Percentiles rank a stretch among this genome's conserved stretches.
These are phyloP conservation scores for Metarhizium anisopliae DNA, from an alignment of 2,329 filamentous ascomycete genomes.

Conservation along the genomic window DNA sequence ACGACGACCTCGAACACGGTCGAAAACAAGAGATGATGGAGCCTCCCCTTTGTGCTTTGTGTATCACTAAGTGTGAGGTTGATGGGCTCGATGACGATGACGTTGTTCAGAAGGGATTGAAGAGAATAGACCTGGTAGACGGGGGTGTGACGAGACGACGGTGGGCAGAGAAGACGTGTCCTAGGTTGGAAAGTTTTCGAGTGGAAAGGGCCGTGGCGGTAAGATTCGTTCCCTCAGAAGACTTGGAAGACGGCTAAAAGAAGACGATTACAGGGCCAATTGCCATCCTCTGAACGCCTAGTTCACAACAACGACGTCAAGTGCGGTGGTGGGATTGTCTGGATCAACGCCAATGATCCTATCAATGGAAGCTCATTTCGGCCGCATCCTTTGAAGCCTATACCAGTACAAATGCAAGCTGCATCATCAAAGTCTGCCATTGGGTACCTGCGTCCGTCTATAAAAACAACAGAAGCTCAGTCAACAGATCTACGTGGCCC, in stretches of 20 bases:
- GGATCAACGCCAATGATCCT: constrained; percentile 41
- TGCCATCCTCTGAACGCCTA: neutral
- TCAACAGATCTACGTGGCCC: neutral
- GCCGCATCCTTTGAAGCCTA: constrained; percentile 40
- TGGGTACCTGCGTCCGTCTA: neutral
- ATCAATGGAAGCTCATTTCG: constrained; percentile 36
- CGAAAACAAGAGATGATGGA: constrained; percentile 32
- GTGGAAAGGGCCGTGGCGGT: neutral
- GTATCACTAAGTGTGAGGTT: constrained; percentile 30
- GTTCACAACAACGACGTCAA: neutral
- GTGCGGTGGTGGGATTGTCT: constrained; percentile 29
- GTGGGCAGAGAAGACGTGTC: constrained; percentile 24
- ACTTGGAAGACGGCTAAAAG: constrained; percentile 11
- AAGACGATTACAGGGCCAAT: neutral
- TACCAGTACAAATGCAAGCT: constrained; percentile 37
- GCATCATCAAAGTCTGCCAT: neutral
- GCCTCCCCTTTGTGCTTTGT: constrained; percentile 41
- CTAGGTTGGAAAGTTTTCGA: neutral
- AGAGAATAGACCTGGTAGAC: constrained; percentile 33
- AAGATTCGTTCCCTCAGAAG: neutral
- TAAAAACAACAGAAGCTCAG: neutral
- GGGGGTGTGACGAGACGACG: constrained; percentile 36
- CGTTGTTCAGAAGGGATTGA: constrained; percentile 32
- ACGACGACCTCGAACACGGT: constrained; percentile 6
- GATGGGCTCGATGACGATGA: constrained; percentile 21